Evolutionary conservation across 1,139 yeast species (phyloP), one percentile per base, ranked within the genome.

Genomic region (Saccharomyces hybrid): DNA sequence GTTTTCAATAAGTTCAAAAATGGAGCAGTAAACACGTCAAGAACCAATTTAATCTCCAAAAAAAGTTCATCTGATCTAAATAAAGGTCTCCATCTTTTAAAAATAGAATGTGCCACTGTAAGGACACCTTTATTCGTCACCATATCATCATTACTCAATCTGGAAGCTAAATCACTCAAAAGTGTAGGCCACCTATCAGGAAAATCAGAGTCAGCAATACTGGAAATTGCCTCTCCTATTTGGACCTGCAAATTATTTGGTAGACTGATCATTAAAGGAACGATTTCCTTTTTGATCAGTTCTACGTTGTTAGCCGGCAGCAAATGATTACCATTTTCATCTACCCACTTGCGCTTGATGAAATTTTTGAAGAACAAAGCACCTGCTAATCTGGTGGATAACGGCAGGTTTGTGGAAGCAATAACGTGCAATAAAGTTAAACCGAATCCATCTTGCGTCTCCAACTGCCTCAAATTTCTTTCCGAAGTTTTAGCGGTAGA

Each of bases 151-250:
- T 69, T 62, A 1, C 72, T 66, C 49, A 95, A 76, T 65, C 84
- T 84, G 0, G 76, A 66, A 0, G 90, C 88, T 58, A 95, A 76
- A 56, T 84, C 85, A 59, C 90, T 93, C 41, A 95, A 78, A 57
- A 95, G 77, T 53, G 80, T 78, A 2, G 82, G 81, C 99, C 99
- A 95, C 55, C 83, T 76, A 50, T 85, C 85, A 1, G 99, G 99
- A 73, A 95, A 95, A 68, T 95, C 99, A 56, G 90, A 84, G 67
- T 91, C 97, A 3, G 99, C 99, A 66, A 95, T 93, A 53, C 88
- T 76, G 25, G 96, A 84, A 55, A 93, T 85, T 3, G 96, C 84
- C 69, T 95, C 99, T 54, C 98, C 99, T 54, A 95, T 80, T 73
- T 95, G 99, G 20, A 85, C 77, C 68, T 93, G 97, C 56, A 93